Evolutionary conservation across 169 alveolate species (phyloP).

Genomic region (Haemoproteus tartakovskyi): DNA sequence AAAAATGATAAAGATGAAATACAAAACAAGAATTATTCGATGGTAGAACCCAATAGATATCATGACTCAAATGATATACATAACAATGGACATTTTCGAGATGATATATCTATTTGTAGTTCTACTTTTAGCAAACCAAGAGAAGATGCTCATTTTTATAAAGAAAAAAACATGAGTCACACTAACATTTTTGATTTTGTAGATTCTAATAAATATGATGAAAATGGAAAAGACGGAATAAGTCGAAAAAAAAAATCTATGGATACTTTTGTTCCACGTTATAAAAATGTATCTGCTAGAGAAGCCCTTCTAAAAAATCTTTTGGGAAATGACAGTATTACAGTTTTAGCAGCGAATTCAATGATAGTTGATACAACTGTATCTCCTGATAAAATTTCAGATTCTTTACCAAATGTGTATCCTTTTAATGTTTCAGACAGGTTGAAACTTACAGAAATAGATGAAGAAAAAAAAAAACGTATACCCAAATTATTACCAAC

Average conservation of each 20-base stretch:
- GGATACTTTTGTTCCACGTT: conserved; percentile 35
- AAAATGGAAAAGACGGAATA: too few relatives aligned
- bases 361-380: conserved; percentile 36
- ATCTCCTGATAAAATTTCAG: conserved; percentile 5
- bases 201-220: too few relatives aligned
- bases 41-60: too few relatives aligned
- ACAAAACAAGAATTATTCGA: too few relatives aligned
- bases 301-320: conserved; percentile 42
- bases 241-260: conserved; percentile 14
- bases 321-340: conserved; percentile 56
- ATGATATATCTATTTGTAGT: too few relatives aligned
- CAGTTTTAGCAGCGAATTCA: conserved; percentile 55
- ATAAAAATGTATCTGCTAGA: conserved; percentile 30
- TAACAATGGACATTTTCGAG: too few relatives aligned
- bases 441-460: conserved; percentile 1
- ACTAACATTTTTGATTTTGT: too few relatives aligned
- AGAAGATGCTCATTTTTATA: too few relatives aligned
- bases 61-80: too few relatives aligned
- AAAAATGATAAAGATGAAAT: too few relatives aligned
- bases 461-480: conserved; percentile 1
- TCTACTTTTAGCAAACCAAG: too few relatives aligned
- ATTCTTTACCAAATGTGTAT: conserved; percentile 51
- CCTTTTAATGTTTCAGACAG: conserved; percentile 52
- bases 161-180: too few relatives aligned
- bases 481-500: conserved; percentile 56